Conservation (phyloP, 1,284 basidiomycete genomes). For the Apiotrichum domesticum region DNA sequence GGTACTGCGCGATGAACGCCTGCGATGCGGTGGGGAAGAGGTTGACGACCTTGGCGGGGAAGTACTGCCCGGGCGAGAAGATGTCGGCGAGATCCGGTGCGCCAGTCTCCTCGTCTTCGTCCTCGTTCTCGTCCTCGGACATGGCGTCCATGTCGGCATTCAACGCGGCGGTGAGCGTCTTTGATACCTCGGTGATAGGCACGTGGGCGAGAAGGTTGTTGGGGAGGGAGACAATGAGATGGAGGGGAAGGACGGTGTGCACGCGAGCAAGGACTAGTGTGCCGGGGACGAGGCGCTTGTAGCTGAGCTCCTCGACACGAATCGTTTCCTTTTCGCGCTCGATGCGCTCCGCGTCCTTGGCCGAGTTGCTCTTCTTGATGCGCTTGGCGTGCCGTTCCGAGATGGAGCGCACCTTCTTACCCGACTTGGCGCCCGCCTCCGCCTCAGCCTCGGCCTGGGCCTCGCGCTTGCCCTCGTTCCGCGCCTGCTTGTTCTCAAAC, state of each 20-base stretch:
- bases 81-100: conserved; percentile 67
- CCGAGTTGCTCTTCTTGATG: conserved; percentile 49
- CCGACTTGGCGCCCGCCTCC: conserved; percentile 37
- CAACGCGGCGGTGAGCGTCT: conserved; percentile 65
- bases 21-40: conserved; percentile 41
- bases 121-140: conserved; percentile 53
- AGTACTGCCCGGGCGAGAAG: conserved; percentile 79
- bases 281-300: conserved; percentile 82
- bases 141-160: conserved; percentile 41
- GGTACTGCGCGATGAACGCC: conserved; percentile 45
- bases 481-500: conserved; percentile 79
- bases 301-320: conserved; percentile 79
- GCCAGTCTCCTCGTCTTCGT: conserved; percentile 46
- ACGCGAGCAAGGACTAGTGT: conserved; percentile 84
- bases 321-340: conserved; percentile 44
- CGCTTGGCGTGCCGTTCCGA: conserved; percentile 37
- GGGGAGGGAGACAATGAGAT: conserved; percentile 85
- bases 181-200: conserved; percentile 90
- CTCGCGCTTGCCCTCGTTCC: conserved; percentile 77
- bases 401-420: conserved; percentile 32
- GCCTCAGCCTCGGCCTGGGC: conserved; percentile 61
- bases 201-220: conserved; percentile 92
- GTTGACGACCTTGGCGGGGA: conserved; percentile 65
- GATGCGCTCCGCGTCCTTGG: conserved; percentile 51
- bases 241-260: conserved; percentile 79